Evolutionary conservation across 1,284 basidiomycete species (phyloP), one percentile per base, ranked within the genome.

Genomic region (Trichosporon sp.): DNA sequence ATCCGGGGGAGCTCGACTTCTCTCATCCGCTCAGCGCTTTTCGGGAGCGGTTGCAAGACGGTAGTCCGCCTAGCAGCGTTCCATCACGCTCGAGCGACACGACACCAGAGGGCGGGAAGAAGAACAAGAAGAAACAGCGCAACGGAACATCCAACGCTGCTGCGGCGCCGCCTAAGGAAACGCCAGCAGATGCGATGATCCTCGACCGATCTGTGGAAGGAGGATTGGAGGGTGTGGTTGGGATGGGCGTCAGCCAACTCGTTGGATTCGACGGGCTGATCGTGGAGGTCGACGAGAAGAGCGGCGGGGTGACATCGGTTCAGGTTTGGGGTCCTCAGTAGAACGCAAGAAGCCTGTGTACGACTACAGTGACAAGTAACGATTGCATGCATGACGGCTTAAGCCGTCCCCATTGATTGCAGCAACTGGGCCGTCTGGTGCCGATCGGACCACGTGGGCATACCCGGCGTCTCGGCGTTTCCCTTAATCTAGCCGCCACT

Each of bases 261-360:
- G 82, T 90, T 61, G 91, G 90, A 19, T 91, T 91, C 69, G 87
- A 91, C 63, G 91, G 92, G 7, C 84, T 92, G 56, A 86, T 93
- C 44, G 79, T 92, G 13, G 77, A 79, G 34, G 90, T 93, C 72
- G 89, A 90, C 29, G 87, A 89, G 16, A 87, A 88, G 67, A 85
- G 86, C 19, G 90, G 88, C 1, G 89, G 76, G 0, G 75, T 80
- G 14, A 68, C 67, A 33, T 75, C 74, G 1, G 73, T 78, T 0
- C 65, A 79, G 59, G 66, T 80, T 4, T 78, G 65, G 59, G 37
- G 34, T 21, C 29, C 27, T 40, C 13, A 27, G n/a, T 11, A 44
- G 40, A 44, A 36, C 4, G 16, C 3, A 46, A 25, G 23, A 3
- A 21, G n/a, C 11, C 34, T 44, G 29, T 56, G 29, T 46, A 25